Conservation (phyloP, 164 flowering plant genomes). For the Vitis rupestris region DNA sequence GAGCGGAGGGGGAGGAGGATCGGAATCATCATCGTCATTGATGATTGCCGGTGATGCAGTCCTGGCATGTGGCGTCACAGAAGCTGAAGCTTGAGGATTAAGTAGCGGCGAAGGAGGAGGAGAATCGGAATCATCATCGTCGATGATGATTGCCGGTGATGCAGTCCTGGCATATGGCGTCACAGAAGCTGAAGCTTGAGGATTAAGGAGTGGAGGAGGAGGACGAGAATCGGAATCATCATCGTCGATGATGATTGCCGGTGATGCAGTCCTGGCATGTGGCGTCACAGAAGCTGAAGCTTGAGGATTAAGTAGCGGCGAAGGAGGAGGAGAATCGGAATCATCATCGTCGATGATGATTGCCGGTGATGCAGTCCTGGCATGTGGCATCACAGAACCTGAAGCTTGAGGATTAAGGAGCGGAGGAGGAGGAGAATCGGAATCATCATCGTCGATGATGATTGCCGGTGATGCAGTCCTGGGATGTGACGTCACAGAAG, state of each 20-base stretch:
- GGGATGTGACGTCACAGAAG: not conserved
- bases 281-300: slow-evolving; percentile 12
- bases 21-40: slow-evolving; percentile 6
- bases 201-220: not conserved
- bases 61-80: not conserved
- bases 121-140: slow-evolving; percentile 7
- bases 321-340: not conserved
- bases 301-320: not conserved
- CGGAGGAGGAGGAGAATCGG: not conserved
- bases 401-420: not conserved
- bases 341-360: slow-evolving; percentile 3
- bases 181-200: slow-evolving; percentile 15
- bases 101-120: too few species aligned
- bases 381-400: slow-evolving; percentile 15
- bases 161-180: slow-evolving; percentile 1
- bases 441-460: slow-evolving; percentile 1
- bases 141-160: too few species aligned
- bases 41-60: too few species aligned
- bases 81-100: slow-evolving; percentile 5
- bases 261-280: not conserved
- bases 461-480: too few species aligned
- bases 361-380: not conserved
- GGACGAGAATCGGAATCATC: slow-evolving; percentile 8
- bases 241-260: not conserved
- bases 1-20: not conserved